These are phyloP conservation scores for Boletus semigastroideus DNA, from an alignment of 1,284 basidiomycete species.

Conservation along the genomic window DNA sequence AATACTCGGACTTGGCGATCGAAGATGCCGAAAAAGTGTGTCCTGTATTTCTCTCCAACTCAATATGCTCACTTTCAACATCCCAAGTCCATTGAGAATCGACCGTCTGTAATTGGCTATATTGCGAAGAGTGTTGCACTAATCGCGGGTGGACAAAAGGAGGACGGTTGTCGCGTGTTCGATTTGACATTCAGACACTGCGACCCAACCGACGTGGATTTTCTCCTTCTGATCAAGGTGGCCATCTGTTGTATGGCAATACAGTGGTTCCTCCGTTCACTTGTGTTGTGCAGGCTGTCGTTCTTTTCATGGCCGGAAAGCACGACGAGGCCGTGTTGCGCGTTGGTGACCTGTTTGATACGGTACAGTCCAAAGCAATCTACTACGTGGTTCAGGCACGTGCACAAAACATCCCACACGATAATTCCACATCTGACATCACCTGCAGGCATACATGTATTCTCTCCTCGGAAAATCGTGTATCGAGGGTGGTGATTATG, in stretches of 20 bases:
- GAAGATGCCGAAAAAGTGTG: background rate
- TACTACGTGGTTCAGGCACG: background rate
- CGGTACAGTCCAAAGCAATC: rapidly evolving
- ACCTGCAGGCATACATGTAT: background rate
- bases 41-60: background rate
- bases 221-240: background rate
- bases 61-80: background rate
- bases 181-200: background rate
- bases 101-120: background rate
- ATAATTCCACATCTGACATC: background rate
- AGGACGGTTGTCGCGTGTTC: background rate
- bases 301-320: background rate
- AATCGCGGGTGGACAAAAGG: background rate
- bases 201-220: background rate
- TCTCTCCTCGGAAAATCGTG: background rate
- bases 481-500: background rate
- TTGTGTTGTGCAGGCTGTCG: background rate
- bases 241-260: too few relatives aligned
- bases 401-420: background rate
- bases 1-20: background rate
- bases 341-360: background rate
- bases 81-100: background rate
- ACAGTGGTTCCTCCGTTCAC: background rate
- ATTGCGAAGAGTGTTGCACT: background rate
- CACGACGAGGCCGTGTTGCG: background rate